Evolutionary conservation across 805 yeast genomes (phyloP).

Genomic region (Pichia thaimueangensis): DNA sequence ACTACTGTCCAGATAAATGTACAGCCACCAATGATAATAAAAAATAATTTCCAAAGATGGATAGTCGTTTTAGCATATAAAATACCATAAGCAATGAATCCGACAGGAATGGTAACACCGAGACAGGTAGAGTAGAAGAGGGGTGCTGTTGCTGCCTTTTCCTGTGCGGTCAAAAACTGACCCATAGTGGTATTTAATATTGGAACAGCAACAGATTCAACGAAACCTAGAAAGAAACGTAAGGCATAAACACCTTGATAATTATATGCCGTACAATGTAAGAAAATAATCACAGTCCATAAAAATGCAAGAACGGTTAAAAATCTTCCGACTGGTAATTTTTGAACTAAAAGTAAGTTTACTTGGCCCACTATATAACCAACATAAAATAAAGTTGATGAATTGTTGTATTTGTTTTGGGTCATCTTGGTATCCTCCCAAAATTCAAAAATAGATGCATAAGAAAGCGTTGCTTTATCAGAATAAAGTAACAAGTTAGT

Average conservation of each 20-base stretch:
- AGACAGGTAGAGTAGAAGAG: conserved; percentile 46
- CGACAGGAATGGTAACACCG: conserved; percentile 41
- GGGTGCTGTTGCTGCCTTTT: conserved; percentile 46
- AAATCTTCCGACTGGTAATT: conserved; percentile 35
- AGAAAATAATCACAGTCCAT: conserved; percentile 43
- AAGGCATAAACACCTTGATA: conserved; percentile 41
- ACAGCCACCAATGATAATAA: conserved; percentile 50
- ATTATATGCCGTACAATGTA: conserved; percentile 39
- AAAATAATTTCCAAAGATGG: conserved; percentile 47
- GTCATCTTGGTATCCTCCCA: conserved; percentile 40
- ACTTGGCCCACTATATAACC: conserved; percentile 44
- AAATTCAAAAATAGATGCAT: conserved; percentile 37
- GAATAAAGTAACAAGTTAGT: conserved; percentile 29
- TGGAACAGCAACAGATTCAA: conserved; percentile 40
- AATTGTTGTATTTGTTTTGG: conserved; percentile 35
- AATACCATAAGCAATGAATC: conserved; percentile 34
- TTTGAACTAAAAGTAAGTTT: conserved; percentile 39
- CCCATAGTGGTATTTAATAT: conserved; percentile 41
- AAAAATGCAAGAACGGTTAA: conserved; percentile 31
- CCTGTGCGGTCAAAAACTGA: conserved; percentile 41
- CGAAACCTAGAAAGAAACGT: conserved; percentile 47
- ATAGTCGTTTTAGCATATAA: conserved; percentile 25
- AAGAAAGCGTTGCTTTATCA: conserved; percentile 39
- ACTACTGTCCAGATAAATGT: conserved; percentile 36
- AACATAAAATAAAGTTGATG: conserved; percentile 43